Conservation (phyloP, 2,329 filamentous ascomycete genomes). For the Helotiales sp. region DNA sequence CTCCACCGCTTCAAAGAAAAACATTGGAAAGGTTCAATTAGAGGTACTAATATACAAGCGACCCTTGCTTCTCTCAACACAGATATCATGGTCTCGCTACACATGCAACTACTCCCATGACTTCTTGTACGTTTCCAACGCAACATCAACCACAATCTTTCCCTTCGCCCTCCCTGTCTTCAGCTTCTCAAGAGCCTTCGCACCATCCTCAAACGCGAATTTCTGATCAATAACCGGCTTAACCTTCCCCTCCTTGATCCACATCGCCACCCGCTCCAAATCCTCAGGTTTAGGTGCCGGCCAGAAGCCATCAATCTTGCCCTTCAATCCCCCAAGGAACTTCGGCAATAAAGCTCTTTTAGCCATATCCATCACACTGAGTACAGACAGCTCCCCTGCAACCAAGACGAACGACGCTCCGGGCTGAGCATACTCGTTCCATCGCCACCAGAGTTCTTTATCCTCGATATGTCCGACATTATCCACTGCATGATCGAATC, state of each 20-base stretch:
- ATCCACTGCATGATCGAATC: conserved; percentile 36
- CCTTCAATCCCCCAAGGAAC: conserved; percentile 38
- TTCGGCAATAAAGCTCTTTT: conserved; percentile 25
- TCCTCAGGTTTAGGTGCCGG: conserved; percentile 56
- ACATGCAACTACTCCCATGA: neutral
- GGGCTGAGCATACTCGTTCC: conserved; percentile 30
- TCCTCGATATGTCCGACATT: conserved; percentile 28
- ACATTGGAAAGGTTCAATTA: no score
- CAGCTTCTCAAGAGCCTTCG: conserved; percentile 62
- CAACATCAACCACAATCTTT: conserved; percentile 56
- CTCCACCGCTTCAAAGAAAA: no score
- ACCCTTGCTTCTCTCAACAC: no score
- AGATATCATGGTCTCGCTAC: no score
- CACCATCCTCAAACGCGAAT: conserved; percentile 60
- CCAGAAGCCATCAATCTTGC: conserved; percentile 51
- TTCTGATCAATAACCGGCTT: conserved; percentile 60
- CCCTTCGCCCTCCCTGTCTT: conserved; percentile 61
- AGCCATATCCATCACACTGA: neutral
- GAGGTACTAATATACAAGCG: no score
- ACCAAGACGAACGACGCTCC: conserved; percentile 45
- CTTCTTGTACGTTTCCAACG: conserved; percentile 16
- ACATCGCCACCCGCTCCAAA: conserved; percentile 55
- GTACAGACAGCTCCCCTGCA: conserved; percentile 61
- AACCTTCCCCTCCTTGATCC: conserved; percentile 64
- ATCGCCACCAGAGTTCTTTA: conserved; percentile 26